Base-by-base conservation (phyloP, 2,329 filamentous ascomycete genomes). In the Colletotrichum orchidophilum region DNA sequence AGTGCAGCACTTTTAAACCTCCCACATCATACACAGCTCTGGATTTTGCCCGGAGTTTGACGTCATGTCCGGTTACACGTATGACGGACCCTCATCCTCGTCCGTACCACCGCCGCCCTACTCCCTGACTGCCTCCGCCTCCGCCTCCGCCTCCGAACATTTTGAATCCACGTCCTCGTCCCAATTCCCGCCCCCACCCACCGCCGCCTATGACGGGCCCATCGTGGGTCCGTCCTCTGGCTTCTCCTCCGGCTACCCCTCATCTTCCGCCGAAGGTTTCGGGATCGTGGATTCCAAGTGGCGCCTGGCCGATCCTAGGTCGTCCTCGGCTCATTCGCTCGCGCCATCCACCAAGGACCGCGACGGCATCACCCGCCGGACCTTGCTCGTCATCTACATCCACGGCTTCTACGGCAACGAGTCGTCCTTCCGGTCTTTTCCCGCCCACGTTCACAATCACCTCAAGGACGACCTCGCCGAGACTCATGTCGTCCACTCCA, bases 341-440 rank as follows among this genome's bases (percentile, higher is more conserved):
- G 74, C 76, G 15, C 29, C 80, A 72, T 60, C 79, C 73, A 11
- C 72, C 69, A 18, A 73, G 73, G 13, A 57, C 24, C 70, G 68
- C 18, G 71, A 71, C 24, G 70, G 75, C 49, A 66, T 63, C 49
- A 79, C 75, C 71, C 84, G 85, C 54, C 86, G 89, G 72, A 89
- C 85, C 29, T 85, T 98, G 27, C 86, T 98, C 1, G 79, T 97
- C 26, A 85, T 97, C 63, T 97, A 95, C 79, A 91, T 97, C 66
- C 95, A 97, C 83, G 95, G 95, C 72, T 97, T 97, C 82, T 92
- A 96, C 87, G 95, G 95, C 62, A 92, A 94, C 71, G 93, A 96
- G 80, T 92, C 93, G 35, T 97, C 93, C 69, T 98, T 98, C 78
- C 89, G 91, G 73, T 94, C 92, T 54, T 97, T 98, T 76, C 95